phyloP scores from a whole-genome alignment of 371 early-diverging fungal species.

The Rhizopus delemar region DNA sequence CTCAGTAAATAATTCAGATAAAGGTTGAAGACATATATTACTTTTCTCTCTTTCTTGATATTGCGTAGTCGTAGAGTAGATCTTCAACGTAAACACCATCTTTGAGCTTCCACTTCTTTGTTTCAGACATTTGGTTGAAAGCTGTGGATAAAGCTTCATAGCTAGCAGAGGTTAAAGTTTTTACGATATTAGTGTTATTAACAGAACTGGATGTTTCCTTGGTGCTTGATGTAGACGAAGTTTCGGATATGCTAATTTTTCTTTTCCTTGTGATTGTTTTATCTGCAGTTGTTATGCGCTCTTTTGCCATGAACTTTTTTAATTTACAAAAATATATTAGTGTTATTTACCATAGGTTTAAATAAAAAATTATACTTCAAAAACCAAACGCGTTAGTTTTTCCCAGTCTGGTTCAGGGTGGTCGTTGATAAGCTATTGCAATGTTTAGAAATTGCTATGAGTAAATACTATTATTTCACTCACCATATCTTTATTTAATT shows the following conservation, averaged over 20 bases:
- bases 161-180: slow-evolving; percentile 3
- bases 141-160: slow-evolving; percentile 5
- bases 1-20: slow-evolving; percentile 6
- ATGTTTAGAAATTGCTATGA: too few species aligned
- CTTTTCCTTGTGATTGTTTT: slow-evolving; percentile 4
- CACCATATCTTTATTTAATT: too few species aligned
- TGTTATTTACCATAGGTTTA: slow-evolving; percentile 6
- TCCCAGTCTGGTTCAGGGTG: too few species aligned
- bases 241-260: slow-evolving; percentile 5
- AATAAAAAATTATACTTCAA: slow-evolving; percentile 11
- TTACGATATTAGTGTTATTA: slow-evolving; percentile 2
- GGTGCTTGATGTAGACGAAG: slow-evolving; percentile 2
- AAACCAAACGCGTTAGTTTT: too few species aligned
- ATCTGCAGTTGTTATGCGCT: not conserved
- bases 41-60: slow-evolving; percentile 13
- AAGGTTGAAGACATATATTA: slow-evolving; percentile 6
- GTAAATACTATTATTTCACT: too few species aligned
- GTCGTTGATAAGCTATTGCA: too few species aligned
- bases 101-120: slow-evolving; percentile 9
- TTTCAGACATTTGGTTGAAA: slow-evolving; percentile 6
- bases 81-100: slow-evolving; percentile 5
- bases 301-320: not conserved
- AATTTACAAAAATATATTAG: slow-evolving; percentile 6
- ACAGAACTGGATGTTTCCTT: slow-evolving; percentile 7
- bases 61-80: slow-evolving; percentile 14